Base-by-base conservation (phyloP, 2,329 filamentous ascomycete species). In the Hypoxylon sp. region DNA sequence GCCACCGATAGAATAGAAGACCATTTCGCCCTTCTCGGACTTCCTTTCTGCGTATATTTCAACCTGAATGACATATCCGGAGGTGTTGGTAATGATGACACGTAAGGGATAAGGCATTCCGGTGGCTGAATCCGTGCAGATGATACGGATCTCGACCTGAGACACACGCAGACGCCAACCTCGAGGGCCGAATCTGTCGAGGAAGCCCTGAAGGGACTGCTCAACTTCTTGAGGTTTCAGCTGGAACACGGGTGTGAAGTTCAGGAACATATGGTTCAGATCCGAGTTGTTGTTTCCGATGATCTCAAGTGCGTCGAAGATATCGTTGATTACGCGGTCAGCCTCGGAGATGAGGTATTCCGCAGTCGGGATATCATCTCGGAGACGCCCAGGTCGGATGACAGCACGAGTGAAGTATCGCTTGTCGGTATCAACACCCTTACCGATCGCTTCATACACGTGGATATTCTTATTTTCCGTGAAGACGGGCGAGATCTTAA, bases 221-320 rank as follows among this genome's bases (percentile, higher is more conserved):
- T 98, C 94, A 15, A 99, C 93, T 83, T 98, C 93, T 66, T 89
- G 84, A 2, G 96, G 94, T 77, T 93, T 87, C 53, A 99, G 89
- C 79, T 94, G 93, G 90, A 99, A 98, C 65, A 98, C 93, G 8
- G 94, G 93, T 0, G 93, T 96, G 85, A 99, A 99, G 88, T 99
- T 98, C 87, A 99, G 96, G 86, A 99, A 99, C 87, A 99, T 96
- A 84, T 99, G 96, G 87, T 99, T 99, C 79, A 99, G 88, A 86
- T 99, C 96, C 56, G 96, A 97, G 85, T 97, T 97, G 85, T 98
- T 98, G 87, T 97, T 98, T 78, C 96, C 96, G 78, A 98, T 97
- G 75, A 99, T 98, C 86, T 99, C 96, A 65, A 99, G 86, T 48
- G 96, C 96, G 79, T 99, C 96, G 57, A 98, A 89, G 77, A 99